phyloP scores from a whole-genome alignment of 2,329 filamentous ascomycete genomes.

The Fusarium sp. region DNA sequence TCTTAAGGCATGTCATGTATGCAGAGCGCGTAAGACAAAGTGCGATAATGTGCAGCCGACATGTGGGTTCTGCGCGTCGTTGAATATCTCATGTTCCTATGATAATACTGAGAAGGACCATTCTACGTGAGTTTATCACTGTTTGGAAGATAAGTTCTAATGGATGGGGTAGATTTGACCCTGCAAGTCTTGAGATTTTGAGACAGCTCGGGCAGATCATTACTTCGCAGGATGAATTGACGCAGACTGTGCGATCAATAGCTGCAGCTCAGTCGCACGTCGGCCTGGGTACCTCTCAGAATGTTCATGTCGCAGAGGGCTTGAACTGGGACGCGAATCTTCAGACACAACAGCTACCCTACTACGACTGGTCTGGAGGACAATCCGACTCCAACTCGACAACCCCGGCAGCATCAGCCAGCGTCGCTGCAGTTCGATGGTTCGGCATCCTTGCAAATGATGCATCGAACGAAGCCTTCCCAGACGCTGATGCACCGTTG shows the following conservation, averaged over 20 bases:
- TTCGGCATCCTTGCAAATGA: constrained; percentile 40
- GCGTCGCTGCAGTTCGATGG: constrained; percentile 41
- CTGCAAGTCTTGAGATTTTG: constrained; percentile 50
- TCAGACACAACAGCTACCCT: not conserved
- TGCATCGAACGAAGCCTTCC: constrained; percentile 2
- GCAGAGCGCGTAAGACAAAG: constrained; percentile 51
- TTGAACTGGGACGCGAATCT: not conserved
- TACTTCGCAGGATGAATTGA: constrained; percentile 34
- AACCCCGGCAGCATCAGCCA: constrained; percentile 37
- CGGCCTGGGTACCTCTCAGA: not conserved
- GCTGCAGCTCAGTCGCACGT: not conserved
- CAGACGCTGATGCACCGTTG: not conserved
- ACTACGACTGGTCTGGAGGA: constrained; percentile 4
- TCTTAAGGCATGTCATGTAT: constrained; percentile 50
- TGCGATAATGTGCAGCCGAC: constrained; percentile 52
- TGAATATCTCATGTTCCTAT: constrained; percentile 49
- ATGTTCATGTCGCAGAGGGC: not conserved
- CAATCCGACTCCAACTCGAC: constrained; percentile 37
- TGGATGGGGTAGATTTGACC: constrained; percentile 44
- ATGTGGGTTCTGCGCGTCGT: constrained; percentile 50
- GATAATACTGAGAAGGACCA: constrained; percentile 42
- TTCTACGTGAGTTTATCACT: constrained; percentile 35
- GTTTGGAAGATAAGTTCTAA: not conserved
- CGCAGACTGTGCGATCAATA: constrained; percentile 26
- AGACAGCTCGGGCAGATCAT: constrained; percentile 39